Base-by-base conservation (phyloP, 371 early-diverging fungal genomes). In the Caulochytrium protostelioides region DNA sequence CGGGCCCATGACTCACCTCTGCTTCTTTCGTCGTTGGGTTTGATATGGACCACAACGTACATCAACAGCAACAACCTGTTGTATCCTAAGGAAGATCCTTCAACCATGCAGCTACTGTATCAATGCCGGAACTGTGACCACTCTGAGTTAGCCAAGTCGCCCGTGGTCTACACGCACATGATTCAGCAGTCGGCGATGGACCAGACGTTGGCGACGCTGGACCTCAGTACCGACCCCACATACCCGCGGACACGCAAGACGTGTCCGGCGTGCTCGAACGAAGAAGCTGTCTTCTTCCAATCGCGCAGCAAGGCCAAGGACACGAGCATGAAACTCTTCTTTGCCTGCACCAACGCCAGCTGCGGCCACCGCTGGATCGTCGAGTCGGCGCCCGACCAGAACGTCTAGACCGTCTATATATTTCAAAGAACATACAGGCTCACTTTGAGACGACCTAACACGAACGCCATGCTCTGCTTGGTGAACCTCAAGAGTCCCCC, bases 1-100 rank as follows among this genome's bases (percentile, higher is more conserved):
- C 28, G 16, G n/a, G n/a, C 28, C 3, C 16, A 25, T 28, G 28
- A 16, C 28, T 3, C 16, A 5, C 5, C 10, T 3, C 28, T 16
- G 16, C 32, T 4, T 26, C 26, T 17, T 13, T n/a, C n/a, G n/a
- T n/a, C n/a, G n/a, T n/a, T n/a, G n/a, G n/a, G n/a, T n/a, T n/a
- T n/a, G n/a, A n/a, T n/a, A n/a, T n/a, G n/a, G n/a, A n/a, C n/a
- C n/a, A n/a, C n/a, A n/a, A n/a, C n/a, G n/a, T n/a, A n/a, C n/a
- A n/a, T n/a, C n/a, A n/a, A n/a, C n/a, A n/a, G 97, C 65, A 79
- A 80, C 67, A 92, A 95, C 50, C 64, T 94, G 65, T 60, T 97
- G 42, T 94, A 95, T 60, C 97, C 97, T 23, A 72, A 80, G 57
- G 90, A 89, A 55, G 89, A 97, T 46, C 59, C 67, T 26, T 47